Conservation (phyloP, 164 flowering plant species). For the Vitis rotundifolia region DNA sequence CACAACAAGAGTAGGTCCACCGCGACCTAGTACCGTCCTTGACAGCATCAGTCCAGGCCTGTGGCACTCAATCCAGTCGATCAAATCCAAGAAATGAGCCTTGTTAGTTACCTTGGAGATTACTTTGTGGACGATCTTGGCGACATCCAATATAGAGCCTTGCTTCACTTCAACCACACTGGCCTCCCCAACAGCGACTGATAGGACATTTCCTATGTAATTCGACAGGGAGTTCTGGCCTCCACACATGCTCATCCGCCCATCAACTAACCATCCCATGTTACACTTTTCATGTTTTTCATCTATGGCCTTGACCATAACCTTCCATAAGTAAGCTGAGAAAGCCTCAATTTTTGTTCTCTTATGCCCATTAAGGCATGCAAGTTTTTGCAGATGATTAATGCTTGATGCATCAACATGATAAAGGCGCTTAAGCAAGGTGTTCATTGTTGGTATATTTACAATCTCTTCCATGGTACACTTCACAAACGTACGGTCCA, state of each 20-base stretch:
- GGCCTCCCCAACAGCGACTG: constrained; percentile 48
- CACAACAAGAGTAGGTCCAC: constrained; percentile 42
- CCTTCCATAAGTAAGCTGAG: constrained; percentile 60
- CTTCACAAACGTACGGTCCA: constrained; percentile 36
- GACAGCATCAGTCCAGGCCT: constrained; percentile 56
- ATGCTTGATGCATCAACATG: constrained; percentile 36
- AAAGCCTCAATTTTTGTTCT: constrained; percentile 62
- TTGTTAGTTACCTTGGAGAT: constrained; percentile 36
- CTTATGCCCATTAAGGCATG: constrained; percentile 17
- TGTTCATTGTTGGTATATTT: constrained; percentile 32
- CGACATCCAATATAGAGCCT: constrained; percentile 27
- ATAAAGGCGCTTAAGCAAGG: constrained; percentile 44
- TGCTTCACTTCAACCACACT: constrained; percentile 26
- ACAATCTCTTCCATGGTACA: constrained; percentile 45
- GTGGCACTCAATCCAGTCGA: constrained; percentile 58
- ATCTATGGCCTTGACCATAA: constrained; percentile 33
- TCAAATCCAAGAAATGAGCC: constrained; percentile 47
- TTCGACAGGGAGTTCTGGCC: constrained; percentile 23
- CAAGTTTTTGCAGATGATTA: constrained; percentile 32
- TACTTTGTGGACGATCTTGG: constrained; percentile 27
- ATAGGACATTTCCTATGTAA: constrained; percentile 56
- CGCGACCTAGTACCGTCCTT: constrained; percentile 37
- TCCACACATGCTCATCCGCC: constrained; percentile 29
- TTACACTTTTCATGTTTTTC: constrained; percentile 29
- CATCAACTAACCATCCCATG: constrained; percentile 63